Evolutionary conservation across 306 rosid genomes (phyloP).

Genomic region (Glycine tomentella): DNA sequence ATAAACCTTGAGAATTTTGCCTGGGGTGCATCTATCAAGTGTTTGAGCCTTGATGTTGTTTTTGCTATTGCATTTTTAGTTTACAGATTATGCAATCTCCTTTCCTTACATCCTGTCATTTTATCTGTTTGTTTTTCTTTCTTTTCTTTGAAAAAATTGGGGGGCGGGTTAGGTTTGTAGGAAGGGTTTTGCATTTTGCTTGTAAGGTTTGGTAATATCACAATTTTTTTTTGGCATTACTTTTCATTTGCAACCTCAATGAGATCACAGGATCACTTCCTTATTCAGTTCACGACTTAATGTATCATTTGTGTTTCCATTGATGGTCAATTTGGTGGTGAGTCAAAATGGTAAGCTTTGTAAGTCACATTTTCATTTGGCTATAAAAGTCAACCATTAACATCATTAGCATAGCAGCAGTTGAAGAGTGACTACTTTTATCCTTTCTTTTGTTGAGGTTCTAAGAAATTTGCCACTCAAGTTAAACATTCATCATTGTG

Average conservation of each 20-base stretch:
- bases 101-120: conserved; percentile 23
- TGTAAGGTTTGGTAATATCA: conserved; percentile 37
- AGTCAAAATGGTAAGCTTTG: conserved; percentile 16
- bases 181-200: conserved; percentile 35
- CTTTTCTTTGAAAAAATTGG: conserved; percentile 21
- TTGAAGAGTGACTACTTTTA: neutral
- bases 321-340: conserved; percentile 33
- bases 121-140: conserved; percentile 6
- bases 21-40: conserved; percentile 36
- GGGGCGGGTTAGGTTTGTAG: conserved; percentile 22
- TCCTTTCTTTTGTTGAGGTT: neutral
- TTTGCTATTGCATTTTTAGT: conserved; percentile 33
- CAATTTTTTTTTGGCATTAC: conserved; percentile 26
- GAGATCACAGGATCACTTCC: conserved; percentile 34
- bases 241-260: conserved; percentile 36
- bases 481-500: neutral
- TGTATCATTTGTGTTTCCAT: conserved; percentile 23
- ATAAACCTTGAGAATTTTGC: conserved; percentile 37
- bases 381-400: neutral
- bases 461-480: neutral
- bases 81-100: conserved; percentile 40
- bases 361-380: conserved; percentile 14
- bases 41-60: conserved; percentile 46
- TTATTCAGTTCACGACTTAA: conserved; percentile 18
- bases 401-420: neutral